These are phyloP conservation scores for Colletotrichum spaethianum DNA, from an alignment of 2,329 filamentous ascomycete species.

Conservation along the genomic window DNA sequence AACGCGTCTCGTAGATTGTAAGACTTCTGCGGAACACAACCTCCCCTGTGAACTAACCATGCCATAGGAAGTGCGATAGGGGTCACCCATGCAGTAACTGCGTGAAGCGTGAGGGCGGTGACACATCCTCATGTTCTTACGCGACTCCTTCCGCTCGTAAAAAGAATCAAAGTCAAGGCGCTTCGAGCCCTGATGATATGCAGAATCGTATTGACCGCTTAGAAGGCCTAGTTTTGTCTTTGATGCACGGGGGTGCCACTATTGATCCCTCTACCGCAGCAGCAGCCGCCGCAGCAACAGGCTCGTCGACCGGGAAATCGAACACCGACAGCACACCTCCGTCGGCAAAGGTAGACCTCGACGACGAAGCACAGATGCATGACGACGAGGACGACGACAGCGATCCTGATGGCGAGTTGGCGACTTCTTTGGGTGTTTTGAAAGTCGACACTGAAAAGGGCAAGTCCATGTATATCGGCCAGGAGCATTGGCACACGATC, in stretches of 20 bases:
- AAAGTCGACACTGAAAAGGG: constrained; percentile 84
- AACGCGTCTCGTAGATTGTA: constrained; percentile 53
- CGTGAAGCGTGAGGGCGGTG: constrained; percentile 88
- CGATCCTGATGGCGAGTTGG: constrained; percentile 77
- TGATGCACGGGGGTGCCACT: constrained; percentile 88
- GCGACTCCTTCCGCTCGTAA: constrained; percentile 79
- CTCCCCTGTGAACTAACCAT: constrained; percentile 23
- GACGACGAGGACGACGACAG: constrained; percentile 72
- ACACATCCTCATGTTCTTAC: constrained; percentile 87
- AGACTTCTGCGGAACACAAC: constrained; percentile 41
- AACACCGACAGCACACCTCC: constrained; percentile 59
- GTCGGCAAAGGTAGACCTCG: constrained; percentile 66
- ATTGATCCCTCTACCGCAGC: constrained; percentile 58
- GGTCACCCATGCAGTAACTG: constrained; percentile 94
- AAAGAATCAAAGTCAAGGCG: constrained; percentile 76
- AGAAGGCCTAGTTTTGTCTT: constrained; percentile 89
- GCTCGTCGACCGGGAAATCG: constrained; percentile 45
- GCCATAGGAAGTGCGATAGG: constrained; percentile 90
- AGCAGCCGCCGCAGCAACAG: constrained; percentile 47
- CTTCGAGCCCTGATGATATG: constrained; percentile 89
- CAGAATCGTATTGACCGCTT: constrained; percentile 97
- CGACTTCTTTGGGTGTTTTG: constrained; percentile 83
- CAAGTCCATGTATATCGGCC: constrained; percentile 85
- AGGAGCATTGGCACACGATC: constrained; percentile 87
- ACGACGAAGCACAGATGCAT: constrained; percentile 65